Evolutionary conservation across 176 grass and related monocot species (phyloP).

Genomic region (Carex pumila): DNA sequence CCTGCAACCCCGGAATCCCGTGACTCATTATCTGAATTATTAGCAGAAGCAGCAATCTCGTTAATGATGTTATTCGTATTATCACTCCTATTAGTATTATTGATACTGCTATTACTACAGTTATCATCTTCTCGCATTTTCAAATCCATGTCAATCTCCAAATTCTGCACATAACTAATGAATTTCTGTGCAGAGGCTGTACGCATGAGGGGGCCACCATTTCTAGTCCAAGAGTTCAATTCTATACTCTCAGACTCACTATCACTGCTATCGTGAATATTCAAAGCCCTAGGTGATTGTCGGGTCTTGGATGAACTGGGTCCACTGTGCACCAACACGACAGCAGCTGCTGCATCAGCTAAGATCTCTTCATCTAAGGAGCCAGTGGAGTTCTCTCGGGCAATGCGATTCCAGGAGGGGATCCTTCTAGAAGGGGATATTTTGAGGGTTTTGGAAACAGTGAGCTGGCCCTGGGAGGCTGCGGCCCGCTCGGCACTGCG

Average conservation of each 20-base stretch:
- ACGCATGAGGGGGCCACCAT: conserved; percentile 90
- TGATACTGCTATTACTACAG: conserved; percentile 11
- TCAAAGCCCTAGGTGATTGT: conserved; percentile 23
- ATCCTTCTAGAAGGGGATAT: conserved; percentile 82
- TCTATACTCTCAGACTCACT: conserved; percentile 87
- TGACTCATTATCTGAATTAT: conserved; percentile 29
- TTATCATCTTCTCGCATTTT: conserved; percentile 34
- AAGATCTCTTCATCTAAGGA: conserved; percentile 77
- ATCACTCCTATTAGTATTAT: conserved; percentile 5
- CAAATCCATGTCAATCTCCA: conserved; percentile 64
- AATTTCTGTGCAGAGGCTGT: conserved; percentile 75
- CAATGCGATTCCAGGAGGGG: conserved; percentile 96
- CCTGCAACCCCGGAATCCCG: conserved; percentile 16
- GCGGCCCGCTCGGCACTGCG: conserved; percentile 69
- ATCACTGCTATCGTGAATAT: conserved; percentile 62
- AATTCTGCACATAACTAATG: conserved; percentile 86
- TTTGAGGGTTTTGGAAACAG: conserved; percentile 26
- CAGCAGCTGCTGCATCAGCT: conserved; percentile 32
- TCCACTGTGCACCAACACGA: conserved; percentile 21
- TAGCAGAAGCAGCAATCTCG: conserved; percentile 10
- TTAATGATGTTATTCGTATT: not conserved
- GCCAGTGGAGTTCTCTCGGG: conserved; percentile 89
- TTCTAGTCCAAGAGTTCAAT: conserved; percentile 84
- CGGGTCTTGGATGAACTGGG: conserved; percentile 30
- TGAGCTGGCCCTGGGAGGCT: conserved; percentile 49